phyloP scores from a whole-genome alignment of 768 basidiomycete genomes.

The Amanita exitialis region DNA sequence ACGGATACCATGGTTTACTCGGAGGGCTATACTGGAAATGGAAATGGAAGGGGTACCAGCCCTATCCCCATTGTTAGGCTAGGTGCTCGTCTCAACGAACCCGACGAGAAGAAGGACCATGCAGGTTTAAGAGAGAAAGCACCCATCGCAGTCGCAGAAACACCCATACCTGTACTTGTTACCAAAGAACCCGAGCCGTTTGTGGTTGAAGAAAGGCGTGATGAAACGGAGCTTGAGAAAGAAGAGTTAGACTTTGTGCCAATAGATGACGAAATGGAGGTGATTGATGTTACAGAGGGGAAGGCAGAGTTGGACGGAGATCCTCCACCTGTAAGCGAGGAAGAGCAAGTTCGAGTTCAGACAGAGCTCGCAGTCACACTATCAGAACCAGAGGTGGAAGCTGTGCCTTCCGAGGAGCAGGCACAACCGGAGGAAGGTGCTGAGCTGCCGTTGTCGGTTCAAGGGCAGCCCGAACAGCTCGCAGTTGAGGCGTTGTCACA shows the following conservation, averaged over 20 bases:
- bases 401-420: neutral
- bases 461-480: neutral
- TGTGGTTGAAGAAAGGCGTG: neutral
- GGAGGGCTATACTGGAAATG: neutral
- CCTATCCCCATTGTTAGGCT: conserved; percentile 6
- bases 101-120: conserved; percentile 2
- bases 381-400: neutral
- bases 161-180: neutral
- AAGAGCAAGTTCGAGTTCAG: neutral
- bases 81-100: conserved; percentile 28
- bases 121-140: neutral
- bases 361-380: neutral
- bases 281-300: neutral
- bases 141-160: neutral
- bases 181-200: neutral
- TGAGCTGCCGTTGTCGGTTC: neutral
- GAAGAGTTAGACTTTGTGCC: conserved; percentile 9
- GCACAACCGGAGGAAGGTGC: neutral
- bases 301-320: neutral
- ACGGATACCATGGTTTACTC: conserved; percentile 63
- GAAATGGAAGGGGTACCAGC: neutral
- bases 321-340: neutral
- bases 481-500: no score
- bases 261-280: conserved; percentile 1
- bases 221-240: conserved; percentile 15